Evolutionary conservation across 2,329 filamentous ascomycete genomes (phyloP), one percentile per base, ranked within the genome.

Genomic region (Colletotrichum plurivorum): DNA sequence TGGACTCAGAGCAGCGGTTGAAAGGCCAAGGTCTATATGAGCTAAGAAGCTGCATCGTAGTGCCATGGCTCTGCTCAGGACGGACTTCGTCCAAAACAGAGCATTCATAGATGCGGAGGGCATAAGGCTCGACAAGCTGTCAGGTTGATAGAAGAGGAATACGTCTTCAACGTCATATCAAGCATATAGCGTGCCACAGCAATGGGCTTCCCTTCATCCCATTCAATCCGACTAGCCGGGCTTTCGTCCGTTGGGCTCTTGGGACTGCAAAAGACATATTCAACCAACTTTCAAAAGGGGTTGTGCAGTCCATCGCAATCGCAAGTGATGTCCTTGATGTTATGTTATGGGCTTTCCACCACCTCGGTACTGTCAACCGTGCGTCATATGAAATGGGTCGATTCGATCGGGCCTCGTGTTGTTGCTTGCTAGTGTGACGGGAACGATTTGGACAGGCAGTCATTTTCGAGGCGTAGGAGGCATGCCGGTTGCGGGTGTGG

Each of bases 401-500:
- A 9, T 36, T 10, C 10, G 31, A 2, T 36, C 8, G 7, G 31
- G 31, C 31, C 31, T 36, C 8, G 31, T 36, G 31, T 43, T 13
- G 15, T 43, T 43, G 41, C 5, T 43, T 36, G 31, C 31, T 36
- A 36, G 31, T 10, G 10, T 9, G 8, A 10, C 9, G 31, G 31
- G 31, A 36, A 36, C 7, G 10, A 36, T 36, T 10, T 36, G 18
- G 18, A 22, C 46, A 9, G 22, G n/a, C 22, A 62, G n/a, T 22
- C 16, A 43, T 27, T 4, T 4, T 46, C 41, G 43, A 36, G 39
- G 20, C 22, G 7, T 10, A 36, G 46, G 9, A 22, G 18, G 39
- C 15, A 39, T 15, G 43, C 49, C 45, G 66, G 55, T 66, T 69
- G 66, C 55, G 66, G 66, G 15, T 52, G 62, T 60, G 66, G 49